A percentile compares a stretch with the other conserved stretches of the same genome.
Evolutionary conservation across 2,329 filamentous ascomycete species (phyloP).

Genomic region (Ceratocystis eucalypticola): DNA sequence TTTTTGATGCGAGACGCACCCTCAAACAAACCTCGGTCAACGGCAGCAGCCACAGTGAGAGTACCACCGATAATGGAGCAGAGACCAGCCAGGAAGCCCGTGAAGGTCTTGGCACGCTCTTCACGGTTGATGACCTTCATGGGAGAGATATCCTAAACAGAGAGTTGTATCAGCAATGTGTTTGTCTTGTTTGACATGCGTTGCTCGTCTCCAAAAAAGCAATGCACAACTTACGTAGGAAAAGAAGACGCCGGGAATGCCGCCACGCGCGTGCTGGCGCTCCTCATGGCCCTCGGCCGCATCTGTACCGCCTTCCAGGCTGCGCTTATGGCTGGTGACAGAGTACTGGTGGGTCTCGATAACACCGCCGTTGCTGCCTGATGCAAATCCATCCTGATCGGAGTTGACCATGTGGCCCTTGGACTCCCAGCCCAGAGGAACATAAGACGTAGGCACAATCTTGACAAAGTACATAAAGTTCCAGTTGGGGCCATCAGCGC

Average conservation of each 20-base stretch:
- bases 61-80: conserved; percentile 93
- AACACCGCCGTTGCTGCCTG: conserved; percentile 56
- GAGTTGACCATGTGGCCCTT: conserved; percentile 32
- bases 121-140: conserved; percentile 99
- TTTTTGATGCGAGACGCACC: conserved; percentile 77
- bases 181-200: no score
- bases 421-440: conserved; percentile 79
- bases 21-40: conserved; percentile 86
- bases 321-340: conserved; percentile 91
- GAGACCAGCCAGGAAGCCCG: conserved; percentile 82
- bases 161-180: not conserved
- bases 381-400: conserved; percentile 54
- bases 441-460: conserved; percentile 89
- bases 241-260: conserved; percentile 96
- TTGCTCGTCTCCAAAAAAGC: not conserved
- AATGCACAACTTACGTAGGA: conserved; percentile 59
- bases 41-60: conserved; percentile 82
- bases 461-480: conserved; percentile 99
- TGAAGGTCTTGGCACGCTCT: conserved; percentile 74
- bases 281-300: conserved; percentile 81
- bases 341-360: conserved; percentile 98
- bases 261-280: conserved; percentile 73
- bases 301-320: conserved; percentile 70
- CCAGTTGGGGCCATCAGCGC: conserved; percentile 66
- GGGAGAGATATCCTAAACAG: conserved; percentile 73